Base-by-base conservation (phyloP, 2,329 filamentous ascomycete genomes). In the Verticillium isaacii region DNA sequence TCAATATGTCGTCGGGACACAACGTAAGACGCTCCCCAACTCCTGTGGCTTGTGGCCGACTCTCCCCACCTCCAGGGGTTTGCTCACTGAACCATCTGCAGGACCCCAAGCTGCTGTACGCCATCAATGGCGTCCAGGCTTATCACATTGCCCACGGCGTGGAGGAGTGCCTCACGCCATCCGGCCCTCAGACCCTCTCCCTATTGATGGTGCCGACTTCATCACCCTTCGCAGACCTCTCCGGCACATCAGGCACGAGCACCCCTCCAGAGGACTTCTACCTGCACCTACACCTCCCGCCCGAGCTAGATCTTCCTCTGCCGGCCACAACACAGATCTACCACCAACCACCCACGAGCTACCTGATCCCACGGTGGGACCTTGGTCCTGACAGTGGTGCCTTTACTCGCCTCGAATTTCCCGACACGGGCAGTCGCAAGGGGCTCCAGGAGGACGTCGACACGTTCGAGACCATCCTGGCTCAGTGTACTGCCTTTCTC, bases 271-370 rank as follows among this genome's bases (percentile, higher is more conserved):
- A 97, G 73, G 95, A 98, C 80, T 98, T 97, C 79, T 98, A 98
- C 74, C 87, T 99, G 5, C 94, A 98, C 75, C 86, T 99, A 29
- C 93, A 97, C 70, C 87, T 98, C 11, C 93, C 94, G 15, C 94
- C 94, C 23, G 94, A 97, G 81, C 87, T 99, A 68, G 94, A 98
- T 70, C 85, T 98, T 6, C 92, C 95, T 6, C 83, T 98, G 15
- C 95, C 95, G 14, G 94, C 94, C 19, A 98, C 93, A 0, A 98
- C 95, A 0, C 94, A 98, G 74, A 95, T 99, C 73, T 98, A 97
- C 78, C 93, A 97, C 75, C 92, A 98, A 77, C 93, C 93, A 7
- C 94, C 94, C 0, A 87, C 84, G 66, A 96, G 92, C 80, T 98
- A 98, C 72, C 82, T 98, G 56, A 97, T 99, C 65, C 95, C 95